Base-by-base conservation (phyloP, 2,329 filamentous ascomycete genomes). In the Scorias spongiosa region DNA sequence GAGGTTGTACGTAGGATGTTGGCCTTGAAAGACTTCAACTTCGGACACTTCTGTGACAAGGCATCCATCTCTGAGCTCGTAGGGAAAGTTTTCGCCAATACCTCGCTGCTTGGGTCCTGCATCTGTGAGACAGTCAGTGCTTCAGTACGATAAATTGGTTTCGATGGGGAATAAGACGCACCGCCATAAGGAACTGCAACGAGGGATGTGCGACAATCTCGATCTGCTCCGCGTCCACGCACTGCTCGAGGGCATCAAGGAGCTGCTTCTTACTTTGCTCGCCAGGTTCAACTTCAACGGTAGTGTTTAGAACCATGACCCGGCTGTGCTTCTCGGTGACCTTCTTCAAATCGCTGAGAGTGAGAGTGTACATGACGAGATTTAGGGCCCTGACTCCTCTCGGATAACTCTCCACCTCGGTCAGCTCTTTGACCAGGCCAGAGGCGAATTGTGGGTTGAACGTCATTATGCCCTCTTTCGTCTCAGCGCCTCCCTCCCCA, bases 291-390 rank as follows among this genome's bases (percentile, higher is more conserved):
- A 65, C 51, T 18, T 61, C 56, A 0, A 67, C 45, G 15, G 62
- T 65, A 2, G 58, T 48, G 42, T 58, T 61, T 37, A 68, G 42
- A 9, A 67, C 59, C 56, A 64, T 59, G 7, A 68, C 40, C 4
- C 57, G 54, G 42, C 55, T 58, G 48, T 66, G 62, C 41, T 48
- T 52, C n/a, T 50, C 52, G 15, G 67, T 42, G 2, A 69, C 50
- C 26, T 50, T 53, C 26, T 48, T 47, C 29, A 68, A 50, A 14
- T 66, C 57, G 28, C 53, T 49, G 6, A 58, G 39, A 7, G 52
- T 57, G 4, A 70, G 40, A 1, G 63, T 65, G 48, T 67, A 69
- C 38, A 69, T 50, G 9, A 65, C 67, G 10, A 57, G 52, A 50
- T 68, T 67, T 49, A 64, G 49, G 41, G 60, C 58, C 43, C 57